These are phyloP conservation scores for Saposhnikovia divaricata DNA, from an alignment of 129 eudicot species.

Conservation along the genomic window DNA sequence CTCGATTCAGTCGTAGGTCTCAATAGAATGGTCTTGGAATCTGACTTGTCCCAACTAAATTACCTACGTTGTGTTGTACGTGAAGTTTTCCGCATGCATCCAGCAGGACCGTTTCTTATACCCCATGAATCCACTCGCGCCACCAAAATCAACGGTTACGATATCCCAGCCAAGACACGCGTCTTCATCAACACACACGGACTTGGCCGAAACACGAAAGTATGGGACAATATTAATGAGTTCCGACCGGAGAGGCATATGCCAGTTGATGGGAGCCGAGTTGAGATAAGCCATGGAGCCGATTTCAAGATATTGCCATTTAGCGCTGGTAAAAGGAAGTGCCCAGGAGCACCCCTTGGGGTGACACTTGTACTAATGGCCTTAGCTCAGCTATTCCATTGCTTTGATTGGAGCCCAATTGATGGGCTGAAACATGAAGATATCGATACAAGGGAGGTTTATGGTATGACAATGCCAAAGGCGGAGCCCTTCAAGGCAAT, in stretches of 20 bases:
- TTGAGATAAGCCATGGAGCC: constrained; percentile 90
- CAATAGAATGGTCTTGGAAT: constrained; percentile 63
- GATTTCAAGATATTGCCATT: constrained; percentile 90
- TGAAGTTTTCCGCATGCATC: constrained; percentile 90
- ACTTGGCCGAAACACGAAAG: constrained; percentile 57
- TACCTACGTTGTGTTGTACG: constrained; percentile 81
- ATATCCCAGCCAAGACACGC: constrained; percentile 82
- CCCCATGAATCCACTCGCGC: constrained; percentile 75
- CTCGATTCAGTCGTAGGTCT: constrained; percentile 70
- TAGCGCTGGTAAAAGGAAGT: constrained; percentile 89
- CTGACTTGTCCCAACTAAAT: constrained; percentile 59
- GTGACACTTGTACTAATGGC: constrained; percentile 79
- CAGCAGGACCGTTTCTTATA: constrained; percentile 94
- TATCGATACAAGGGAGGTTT: constrained; percentile 66
- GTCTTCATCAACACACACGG: constrained; percentile 93
- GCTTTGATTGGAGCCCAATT: constrained; percentile 78
- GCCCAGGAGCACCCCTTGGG: constrained; percentile 97
- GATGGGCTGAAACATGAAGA: constrained; percentile 56
- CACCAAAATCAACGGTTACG: constrained; percentile 78
- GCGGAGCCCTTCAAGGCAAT: constrained; percentile 65
- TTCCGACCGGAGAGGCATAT: constrained; percentile 78
- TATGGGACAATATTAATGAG: constrained; percentile 75
- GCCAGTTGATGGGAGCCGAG: constrained; percentile 54
- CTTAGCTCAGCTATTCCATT: constrained; percentile 79
- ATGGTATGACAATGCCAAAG: constrained; percentile 97